These are phyloP conservation scores for Oldenlandia corymbosa DNA, from an alignment of 257 asterid genomes.

Conservation along the genomic window DNA sequence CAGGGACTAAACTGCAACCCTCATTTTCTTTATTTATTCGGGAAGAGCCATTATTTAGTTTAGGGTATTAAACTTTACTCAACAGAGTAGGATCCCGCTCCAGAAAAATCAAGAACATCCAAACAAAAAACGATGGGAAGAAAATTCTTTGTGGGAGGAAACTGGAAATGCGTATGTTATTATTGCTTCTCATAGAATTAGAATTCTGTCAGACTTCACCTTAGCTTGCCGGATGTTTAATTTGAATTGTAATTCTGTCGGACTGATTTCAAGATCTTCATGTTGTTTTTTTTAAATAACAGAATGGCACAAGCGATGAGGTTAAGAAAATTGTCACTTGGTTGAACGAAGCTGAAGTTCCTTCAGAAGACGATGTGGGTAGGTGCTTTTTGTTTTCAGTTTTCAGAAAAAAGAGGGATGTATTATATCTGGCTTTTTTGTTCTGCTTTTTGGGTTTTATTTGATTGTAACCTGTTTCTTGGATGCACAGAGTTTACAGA, in stretches of 20 bases:
- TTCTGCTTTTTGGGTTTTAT: neutral
- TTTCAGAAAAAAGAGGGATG: too few relatives aligned
- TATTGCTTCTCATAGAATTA: neutral
- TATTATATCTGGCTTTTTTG: neutral
- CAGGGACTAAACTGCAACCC: neutral
- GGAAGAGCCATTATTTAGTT: too few relatives aligned
- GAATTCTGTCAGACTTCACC: neutral
- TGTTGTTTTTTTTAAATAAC: neutral
- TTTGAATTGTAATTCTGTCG: too few relatives aligned
- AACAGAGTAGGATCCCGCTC: neutral
- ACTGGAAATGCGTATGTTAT: slow-evolving; percentile 40
- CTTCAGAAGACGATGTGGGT: slow-evolving; percentile 41
- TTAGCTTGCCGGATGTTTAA: too few relatives aligned
- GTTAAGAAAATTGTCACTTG: slow-evolving; percentile 33
- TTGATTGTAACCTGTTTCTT: neutral
- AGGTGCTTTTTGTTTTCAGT: neutral
- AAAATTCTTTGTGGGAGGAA: slow-evolving; percentile 41
- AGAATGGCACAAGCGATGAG: slow-evolving; percentile 35
- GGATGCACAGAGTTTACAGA: neutral
- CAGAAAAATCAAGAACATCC: neutral
- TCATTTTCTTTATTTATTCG: too few relatives aligned
- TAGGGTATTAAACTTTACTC: neutral
- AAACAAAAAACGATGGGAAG: slow-evolving; percentile 24
- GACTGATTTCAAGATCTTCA: neutral
- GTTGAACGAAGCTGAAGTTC: slow-evolving; percentile 40